Evolutionary conservation across 345 rosid species (phyloP), one percentile per base, ranked within the genome.

Genomic region (Combretum micranthum): DNA sequence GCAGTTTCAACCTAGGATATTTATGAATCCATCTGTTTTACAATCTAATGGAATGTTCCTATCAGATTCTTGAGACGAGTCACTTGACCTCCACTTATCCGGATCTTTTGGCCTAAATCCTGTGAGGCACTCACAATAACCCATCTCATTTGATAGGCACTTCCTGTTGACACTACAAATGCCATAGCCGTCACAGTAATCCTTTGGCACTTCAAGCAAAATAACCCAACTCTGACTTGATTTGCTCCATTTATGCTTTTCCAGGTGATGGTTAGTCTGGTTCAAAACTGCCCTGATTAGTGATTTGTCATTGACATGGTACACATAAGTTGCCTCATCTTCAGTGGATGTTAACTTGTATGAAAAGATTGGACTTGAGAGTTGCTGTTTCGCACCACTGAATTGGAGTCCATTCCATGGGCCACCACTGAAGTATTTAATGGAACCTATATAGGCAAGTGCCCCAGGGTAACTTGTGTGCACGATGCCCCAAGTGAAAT

Each of bases 41-140:
- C 82, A 77, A 15, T 66, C 56, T 51, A 75, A 26, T 15, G 68
- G 65, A 50, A 56, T 69, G 54, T 48, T 69, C 37, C 71, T 65
- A 10, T 66, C 57, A 42, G 85, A 82, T 43, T 79, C 88, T 32
- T 52, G 25, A 4, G 78, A 63, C 66, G 79, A 72, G 57, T 72
- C 72, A 43, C 55, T 22, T 4, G 53, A 15, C 13, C 43, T 57
- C 84, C 81, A 73, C 13, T 64, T 59, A 0, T 66, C 60, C 2
- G 42, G 46, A 19, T 8, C 39, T 32, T 32, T 32, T 4, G 39
- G 39, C 9, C 1, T 32, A 32, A 32, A 32, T 32, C 39, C 39
- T 1, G 5, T 7, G 39, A 32, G 39, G 39, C 39, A 32, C 9
- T 32, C n/a, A 7, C 39, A 32, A 20, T 47, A 62, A 14, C 17